Evolutionary conservation across 1,139 yeast species (phyloP).

Genomic region (Taphrina pruni): DNA sequence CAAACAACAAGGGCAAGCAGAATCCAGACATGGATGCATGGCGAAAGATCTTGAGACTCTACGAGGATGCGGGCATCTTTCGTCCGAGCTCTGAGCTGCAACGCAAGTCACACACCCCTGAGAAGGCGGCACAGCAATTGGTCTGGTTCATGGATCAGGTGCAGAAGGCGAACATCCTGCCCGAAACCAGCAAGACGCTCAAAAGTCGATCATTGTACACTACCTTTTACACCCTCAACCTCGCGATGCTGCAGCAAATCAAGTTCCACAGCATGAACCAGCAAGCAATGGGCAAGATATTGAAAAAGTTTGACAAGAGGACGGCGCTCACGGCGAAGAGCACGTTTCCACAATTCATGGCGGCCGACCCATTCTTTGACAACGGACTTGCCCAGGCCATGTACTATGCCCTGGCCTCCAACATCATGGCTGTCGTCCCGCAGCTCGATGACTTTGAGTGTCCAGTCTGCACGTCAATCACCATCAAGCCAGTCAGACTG

Average conservation of each 20-base stretch:
- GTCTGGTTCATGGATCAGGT: slow-evolving; percentile 58
- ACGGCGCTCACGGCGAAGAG: slow-evolving; percentile 58
- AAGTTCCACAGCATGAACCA: slow-evolving; percentile 68
- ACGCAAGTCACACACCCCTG: slow-evolving; percentile 56
- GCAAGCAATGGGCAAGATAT: slow-evolving; percentile 68
- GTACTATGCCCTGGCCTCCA: slow-evolving; percentile 47
- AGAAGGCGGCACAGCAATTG: slow-evolving; percentile 53
- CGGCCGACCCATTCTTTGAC: slow-evolving; percentile 39
- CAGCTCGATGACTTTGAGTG: slow-evolving; percentile 77
- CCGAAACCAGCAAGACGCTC: slow-evolving; percentile 57
- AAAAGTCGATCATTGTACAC: slow-evolving; percentile 58
- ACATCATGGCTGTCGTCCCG: slow-evolving; percentile 65
- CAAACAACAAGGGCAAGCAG: slow-evolving; percentile 52
- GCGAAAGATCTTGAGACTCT: slow-evolving; percentile 70
- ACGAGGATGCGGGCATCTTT: slow-evolving; percentile 70
- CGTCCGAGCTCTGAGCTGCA: slow-evolving; percentile 62
- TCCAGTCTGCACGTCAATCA: slow-evolving; percentile 72
- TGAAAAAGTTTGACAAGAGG: slow-evolving; percentile 76
- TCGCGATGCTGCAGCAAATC: slow-evolving; percentile 62
- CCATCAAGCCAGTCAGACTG: slow-evolving; percentile 71
- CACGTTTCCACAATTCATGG: slow-evolving; percentile 47
- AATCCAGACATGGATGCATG: slow-evolving; percentile 69
- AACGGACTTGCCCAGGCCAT: slow-evolving; percentile 47
- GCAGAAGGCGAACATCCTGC: slow-evolving; percentile 55
- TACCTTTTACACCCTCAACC: slow-evolving; percentile 62